These are phyloP conservation scores for Guadua angustifolia DNA, from an alignment of 176 grass and related monocot genomes.

Conservation along the genomic window DNA sequence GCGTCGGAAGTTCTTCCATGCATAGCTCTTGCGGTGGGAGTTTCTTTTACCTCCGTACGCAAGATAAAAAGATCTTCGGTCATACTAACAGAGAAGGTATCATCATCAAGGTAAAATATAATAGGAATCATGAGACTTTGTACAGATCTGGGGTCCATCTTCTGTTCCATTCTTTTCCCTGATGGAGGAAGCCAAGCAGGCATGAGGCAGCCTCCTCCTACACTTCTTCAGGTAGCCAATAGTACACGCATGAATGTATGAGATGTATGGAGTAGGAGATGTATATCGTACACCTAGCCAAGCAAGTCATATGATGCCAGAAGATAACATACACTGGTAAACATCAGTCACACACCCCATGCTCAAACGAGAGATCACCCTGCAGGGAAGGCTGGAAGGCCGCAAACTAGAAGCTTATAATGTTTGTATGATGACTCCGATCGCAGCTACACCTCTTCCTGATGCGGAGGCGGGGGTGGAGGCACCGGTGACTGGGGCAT, in stretches of 20 bases:
- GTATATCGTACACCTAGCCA: slow-evolving; percentile 38
- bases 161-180: slow-evolving; percentile 1
- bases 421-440: neutral
- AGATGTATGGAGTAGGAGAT: slow-evolving; percentile 22
- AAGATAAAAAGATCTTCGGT: neutral
- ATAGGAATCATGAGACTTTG: slow-evolving; percentile 33
- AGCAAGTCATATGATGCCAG: slow-evolving; percentile 30
- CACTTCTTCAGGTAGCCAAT: slow-evolving; percentile 49
- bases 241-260: slow-evolving; percentile 43
- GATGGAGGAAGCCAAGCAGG: slow-evolving; percentile 11
- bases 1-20: neutral
- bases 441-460: slow-evolving; percentile 51
- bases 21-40: neutral
- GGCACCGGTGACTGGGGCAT: slow-evolving; percentile 26
- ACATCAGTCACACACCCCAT: slow-evolving; percentile 40
- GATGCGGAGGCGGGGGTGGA: slow-evolving; percentile 12
- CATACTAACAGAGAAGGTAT: neutral
- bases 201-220: slow-evolving; percentile 32
- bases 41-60: neutral
- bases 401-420: slow-evolving; percentile 51
- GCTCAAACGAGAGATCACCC: slow-evolving; percentile 41
- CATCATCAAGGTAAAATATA: slow-evolving; percentile 32
- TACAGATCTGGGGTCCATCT: slow-evolving; percentile 49
- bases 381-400: slow-evolving; percentile 35
- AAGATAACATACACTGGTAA: slow-evolving; percentile 55